Evolutionary conservation across 2,329 filamentous ascomycete species (phyloP).

Genomic region (Fusarium xyrophilum): DNA sequence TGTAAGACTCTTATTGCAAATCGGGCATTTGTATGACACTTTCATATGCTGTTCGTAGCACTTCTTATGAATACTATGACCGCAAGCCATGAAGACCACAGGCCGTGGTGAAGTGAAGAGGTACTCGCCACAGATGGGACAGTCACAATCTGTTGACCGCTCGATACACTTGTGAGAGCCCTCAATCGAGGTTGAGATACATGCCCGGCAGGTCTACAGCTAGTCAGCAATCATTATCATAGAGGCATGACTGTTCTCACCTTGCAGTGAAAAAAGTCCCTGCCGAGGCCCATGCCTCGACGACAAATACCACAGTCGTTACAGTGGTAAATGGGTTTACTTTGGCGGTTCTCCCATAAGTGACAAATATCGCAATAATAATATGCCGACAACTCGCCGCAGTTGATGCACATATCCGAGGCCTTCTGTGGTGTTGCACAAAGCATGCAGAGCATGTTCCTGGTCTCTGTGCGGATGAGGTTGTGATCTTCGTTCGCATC

Average conservation of each 20-base stretch:
- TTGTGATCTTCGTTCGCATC: slow-evolving; percentile 81
- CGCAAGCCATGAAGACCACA: slow-evolving; percentile 93
- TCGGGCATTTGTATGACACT: slow-evolving; percentile 92
- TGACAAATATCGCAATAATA: slow-evolving; percentile 97
- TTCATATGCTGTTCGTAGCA: slow-evolving; percentile 91
- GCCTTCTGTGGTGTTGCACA: slow-evolving; percentile 86
- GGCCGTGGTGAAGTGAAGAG: slow-evolving; percentile 90
- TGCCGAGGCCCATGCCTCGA: slow-evolving; percentile 87
- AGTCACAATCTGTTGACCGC: slow-evolving; percentile 91
- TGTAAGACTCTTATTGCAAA: slow-evolving; percentile 94
- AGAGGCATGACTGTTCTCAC: slow-evolving; percentile 55
- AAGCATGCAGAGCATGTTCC: slow-evolving; percentile 97
- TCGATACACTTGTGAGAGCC: slow-evolving; percentile 93
- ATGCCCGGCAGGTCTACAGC: slow-evolving; percentile 82
- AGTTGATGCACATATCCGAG: slow-evolving; percentile 77
- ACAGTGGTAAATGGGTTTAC: slow-evolving; percentile 95
- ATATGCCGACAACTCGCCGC: slow-evolving; percentile 77
- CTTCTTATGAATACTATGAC: slow-evolving; percentile 90
- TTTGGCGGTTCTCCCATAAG: slow-evolving; percentile 92
- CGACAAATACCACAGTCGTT: slow-evolving; percentile 95
- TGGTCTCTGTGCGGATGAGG: slow-evolving; percentile 81
- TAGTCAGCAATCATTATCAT: background rate
- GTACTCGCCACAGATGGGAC: slow-evolving; percentile 95
- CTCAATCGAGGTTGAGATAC: slow-evolving; percentile 87
- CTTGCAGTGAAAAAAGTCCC: slow-evolving; percentile 99